Evolutionary conservation across 176 grass and related monocot species (phyloP).

Genomic region (Chrysopogon serrulatus): DNA sequence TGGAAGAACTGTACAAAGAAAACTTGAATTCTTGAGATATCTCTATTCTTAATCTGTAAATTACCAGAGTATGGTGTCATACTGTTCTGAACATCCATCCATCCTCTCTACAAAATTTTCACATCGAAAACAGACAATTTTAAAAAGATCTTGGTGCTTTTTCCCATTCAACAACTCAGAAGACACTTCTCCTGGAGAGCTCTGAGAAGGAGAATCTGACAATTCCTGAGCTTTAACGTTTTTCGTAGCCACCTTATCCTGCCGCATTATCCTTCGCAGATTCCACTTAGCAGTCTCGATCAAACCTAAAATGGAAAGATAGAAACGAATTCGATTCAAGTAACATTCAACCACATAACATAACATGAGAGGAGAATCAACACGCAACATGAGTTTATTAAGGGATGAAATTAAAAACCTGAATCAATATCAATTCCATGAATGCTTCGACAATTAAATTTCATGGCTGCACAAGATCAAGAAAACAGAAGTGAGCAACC

Average conservation of each 20-base stretch:
- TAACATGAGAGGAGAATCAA: neutral
- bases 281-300: constrained; percentile 82
- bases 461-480: constrained; percentile 58
- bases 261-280: constrained; percentile 47
- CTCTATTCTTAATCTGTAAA: constrained; percentile 21
- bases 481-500: constrained; percentile 27
- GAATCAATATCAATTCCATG: constrained; percentile 88
- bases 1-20: neutral
- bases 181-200: constrained; percentile 5
- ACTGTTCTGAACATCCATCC: constrained; percentile 57
- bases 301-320: constrained; percentile 58
- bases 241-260: constrained; percentile 24
- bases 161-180: constrained; percentile 32
- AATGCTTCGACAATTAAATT: constrained; percentile 81
- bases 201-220: constrained; percentile 12
- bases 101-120: constrained; percentile 81
- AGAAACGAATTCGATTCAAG: neutral
- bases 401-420: constrained; percentile 32
- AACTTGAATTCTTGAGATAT: neutral
- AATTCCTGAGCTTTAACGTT: neutral
- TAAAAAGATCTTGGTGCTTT: constrained; percentile 36
- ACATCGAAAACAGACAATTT: constrained; percentile 50
- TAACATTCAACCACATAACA: neutral
- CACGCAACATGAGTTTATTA: constrained; percentile 1
- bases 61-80: constrained; percentile 93